Percentiles rank a stretch among this genome's conserved stretches.
phyloP scores from a whole-genome alignment of 139 green algal genomes.

The Micractinium conductrix region DNA sequence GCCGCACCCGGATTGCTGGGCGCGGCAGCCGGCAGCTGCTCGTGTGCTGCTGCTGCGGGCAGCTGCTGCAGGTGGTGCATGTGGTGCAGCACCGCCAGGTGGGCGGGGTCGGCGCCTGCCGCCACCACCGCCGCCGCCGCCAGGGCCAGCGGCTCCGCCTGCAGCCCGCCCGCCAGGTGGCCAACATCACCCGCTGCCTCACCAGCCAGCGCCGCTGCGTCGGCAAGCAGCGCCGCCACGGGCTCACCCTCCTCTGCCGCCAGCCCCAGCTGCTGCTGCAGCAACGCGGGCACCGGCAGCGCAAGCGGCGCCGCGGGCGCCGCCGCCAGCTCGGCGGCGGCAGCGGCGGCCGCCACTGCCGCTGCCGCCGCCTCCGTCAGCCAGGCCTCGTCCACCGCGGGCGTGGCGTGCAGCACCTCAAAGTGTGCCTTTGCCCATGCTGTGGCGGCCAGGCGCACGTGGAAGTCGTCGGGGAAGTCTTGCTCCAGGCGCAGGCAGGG shows the following conservation, averaged over 20 bases:
- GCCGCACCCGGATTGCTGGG: not conserved
- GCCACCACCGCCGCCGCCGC: not conserved
- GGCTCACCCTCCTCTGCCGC: not conserved
- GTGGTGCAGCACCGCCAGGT: conserved; percentile 1
- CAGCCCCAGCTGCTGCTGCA: not conserved
- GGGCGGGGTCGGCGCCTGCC: not conserved
- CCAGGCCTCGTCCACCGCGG: conserved; percentile 1
- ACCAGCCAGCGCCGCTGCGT: not conserved
- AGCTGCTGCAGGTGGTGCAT: not conserved
- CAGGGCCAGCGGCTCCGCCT: not conserved
- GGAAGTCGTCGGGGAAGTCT: conserved; percentile 43
- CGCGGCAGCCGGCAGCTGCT: not conserved
- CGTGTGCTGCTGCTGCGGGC: not conserved
- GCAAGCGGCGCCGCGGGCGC: too few species aligned
- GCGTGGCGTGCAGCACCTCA: conserved; percentile 59
- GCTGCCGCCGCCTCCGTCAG: not conserved
- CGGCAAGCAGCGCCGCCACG: not conserved
- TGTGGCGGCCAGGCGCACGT: conserved; percentile 55
- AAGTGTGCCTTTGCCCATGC: conserved; percentile 67
- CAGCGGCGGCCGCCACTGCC: not conserved
- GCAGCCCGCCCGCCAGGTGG: not conserved
- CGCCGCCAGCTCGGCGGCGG: too few species aligned
- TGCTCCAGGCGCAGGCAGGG: conserved; percentile 50
- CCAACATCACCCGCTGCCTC: not conserved
- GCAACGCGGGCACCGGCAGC: not conserved